phyloP scores from a whole-genome alignment of 1,139 yeast species.

The Tardiomyces depauwii region DNA sequence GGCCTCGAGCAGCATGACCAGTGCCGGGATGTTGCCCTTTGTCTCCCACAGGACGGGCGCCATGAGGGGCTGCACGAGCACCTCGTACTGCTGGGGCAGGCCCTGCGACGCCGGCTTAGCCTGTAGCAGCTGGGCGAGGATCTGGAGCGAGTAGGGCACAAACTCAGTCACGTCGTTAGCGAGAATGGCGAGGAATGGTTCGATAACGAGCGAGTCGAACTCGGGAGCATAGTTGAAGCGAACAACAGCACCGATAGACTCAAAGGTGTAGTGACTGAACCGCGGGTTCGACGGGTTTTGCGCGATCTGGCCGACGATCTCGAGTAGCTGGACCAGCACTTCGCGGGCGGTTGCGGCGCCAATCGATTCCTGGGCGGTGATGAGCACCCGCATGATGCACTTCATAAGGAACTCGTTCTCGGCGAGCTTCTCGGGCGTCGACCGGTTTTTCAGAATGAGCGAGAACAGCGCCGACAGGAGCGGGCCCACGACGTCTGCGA shows the following conservation, averaged over 20 bases:
- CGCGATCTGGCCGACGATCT: conserved; percentile 58
- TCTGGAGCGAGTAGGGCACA: conserved; percentile 85
- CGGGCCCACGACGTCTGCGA: conserved; percentile 42
- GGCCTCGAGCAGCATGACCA: conserved; percentile 66
- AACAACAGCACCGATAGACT: conserved; percentile 68
- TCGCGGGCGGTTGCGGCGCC: conserved; percentile 17
- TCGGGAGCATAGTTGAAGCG: conserved; percentile 35
- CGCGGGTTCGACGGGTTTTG: conserved; percentile 93
- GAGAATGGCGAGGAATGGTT: conserved; percentile 54
- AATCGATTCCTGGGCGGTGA: conserved; percentile 60
- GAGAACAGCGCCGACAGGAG: conserved; percentile 56
- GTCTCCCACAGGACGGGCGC: conserved; percentile 90
- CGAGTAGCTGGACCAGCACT: conserved; percentile 50
- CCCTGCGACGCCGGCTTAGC: conserved; percentile 35
- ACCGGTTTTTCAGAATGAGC: conserved; percentile 47
- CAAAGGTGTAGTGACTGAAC: conserved; percentile 85
- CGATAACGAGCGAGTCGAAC: conserved; percentile 50
- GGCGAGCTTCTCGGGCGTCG: conserved; percentile 80
- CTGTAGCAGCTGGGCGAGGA: conserved; percentile 69
- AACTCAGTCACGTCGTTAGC: conserved; percentile 88
- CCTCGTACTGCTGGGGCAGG: conserved; percentile 55
- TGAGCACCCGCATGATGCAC: conserved; percentile 72
- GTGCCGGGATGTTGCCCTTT: conserved; percentile 87
- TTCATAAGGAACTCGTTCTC: conserved; percentile 92
- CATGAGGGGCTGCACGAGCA: conserved; percentile 67